Evolutionary conservation across 257 asterid species (phyloP).

Genomic region (Solanum appendiculatum): DNA sequence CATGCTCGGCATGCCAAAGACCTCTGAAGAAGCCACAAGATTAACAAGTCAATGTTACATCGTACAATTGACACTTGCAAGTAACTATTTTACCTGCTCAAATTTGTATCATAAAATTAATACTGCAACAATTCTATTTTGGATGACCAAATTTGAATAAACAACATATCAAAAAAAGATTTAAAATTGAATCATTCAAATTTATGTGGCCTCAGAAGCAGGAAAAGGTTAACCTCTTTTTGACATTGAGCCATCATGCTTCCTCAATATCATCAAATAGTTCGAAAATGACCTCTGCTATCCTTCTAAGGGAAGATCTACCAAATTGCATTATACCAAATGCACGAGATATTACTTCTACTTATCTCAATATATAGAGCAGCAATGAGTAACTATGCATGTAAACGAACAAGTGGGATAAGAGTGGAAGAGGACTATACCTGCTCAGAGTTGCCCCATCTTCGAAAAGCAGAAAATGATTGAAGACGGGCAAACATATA

Average conservation of each 20-base stretch:
- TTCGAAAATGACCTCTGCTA: not conserved
- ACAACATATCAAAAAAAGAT: not conserved
- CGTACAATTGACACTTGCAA: not conserved
- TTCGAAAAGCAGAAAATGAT: constrained; percentile 85
- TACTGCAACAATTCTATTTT: not conserved
- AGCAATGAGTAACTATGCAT: not conserved
- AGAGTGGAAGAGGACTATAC: constrained; percentile 15
- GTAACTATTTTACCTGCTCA: not conserved
- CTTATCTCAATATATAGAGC: not conserved
- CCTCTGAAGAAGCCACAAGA: constrained; percentile 33
- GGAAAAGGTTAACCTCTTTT: not conserved
- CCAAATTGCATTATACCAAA: not conserved
- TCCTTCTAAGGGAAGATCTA: not conserved
- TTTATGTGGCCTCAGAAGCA: not conserved
- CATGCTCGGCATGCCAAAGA: constrained; percentile 69
- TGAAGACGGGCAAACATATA: constrained; percentile 82
- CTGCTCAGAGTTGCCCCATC: constrained; percentile 95
- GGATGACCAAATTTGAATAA: not conserved
- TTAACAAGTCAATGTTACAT: not conserved
- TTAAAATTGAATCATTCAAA: not conserved
- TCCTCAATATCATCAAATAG: not conserved
- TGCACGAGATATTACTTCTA: not conserved
- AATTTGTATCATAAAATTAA: not conserved
- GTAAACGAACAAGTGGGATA: not conserved
- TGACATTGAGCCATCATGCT: not conserved